Base-by-base conservation (phyloP, 2,329 filamentous ascomycete genomes). In the Aspergillus brunneoviolaceus region DNA sequence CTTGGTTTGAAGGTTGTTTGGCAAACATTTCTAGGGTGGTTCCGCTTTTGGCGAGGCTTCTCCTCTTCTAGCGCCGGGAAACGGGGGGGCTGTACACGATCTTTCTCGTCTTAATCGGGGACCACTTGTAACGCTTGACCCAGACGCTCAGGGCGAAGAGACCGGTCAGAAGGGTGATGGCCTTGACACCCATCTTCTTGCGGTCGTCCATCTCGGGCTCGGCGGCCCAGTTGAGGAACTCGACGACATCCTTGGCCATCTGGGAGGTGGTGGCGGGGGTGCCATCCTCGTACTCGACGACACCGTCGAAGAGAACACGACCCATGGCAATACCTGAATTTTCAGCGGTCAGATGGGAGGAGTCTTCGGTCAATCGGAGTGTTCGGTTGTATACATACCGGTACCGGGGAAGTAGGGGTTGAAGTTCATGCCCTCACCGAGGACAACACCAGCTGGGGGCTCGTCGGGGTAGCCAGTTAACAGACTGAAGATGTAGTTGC, bases 91-190 rank as follows among this genome's bases (percentile, higher is more conserved):
- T 90, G 82, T 96, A 96, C 70, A 87, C 84, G 71, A 98, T 82
- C 89, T 98, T 96, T 76, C 95, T 89, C 72, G 92, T 90, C 89
- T 99, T 99, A 79, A 99, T 82, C 73, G 90, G 88, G 62, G 92
- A 85, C 95, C 95, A 99, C 88, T 98, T 99, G 89, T 99, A 99
- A 83, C 93, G 89, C 90, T 99, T 99, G 68, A 98, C 89, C 92
- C 93, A 99, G 72, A 99, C 87, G 78, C 90, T 96, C 73, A 98
- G 74, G 59, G 91, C 92, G 76, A 92, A 90, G 65, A 99, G 84
- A 63, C 89, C 86, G 63, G 89, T 85, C 58, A 88, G 87, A 68
- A 96, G 86, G 68, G 90, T 87, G 70, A 99, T 79, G 57, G 96
- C 91, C 88, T 99, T 98, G 86, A 96, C 88, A 73, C 95, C 95